Conservation (phyloP, 192 early-diverging fungal genomes). For the Dissophora globulifera region DNA sequence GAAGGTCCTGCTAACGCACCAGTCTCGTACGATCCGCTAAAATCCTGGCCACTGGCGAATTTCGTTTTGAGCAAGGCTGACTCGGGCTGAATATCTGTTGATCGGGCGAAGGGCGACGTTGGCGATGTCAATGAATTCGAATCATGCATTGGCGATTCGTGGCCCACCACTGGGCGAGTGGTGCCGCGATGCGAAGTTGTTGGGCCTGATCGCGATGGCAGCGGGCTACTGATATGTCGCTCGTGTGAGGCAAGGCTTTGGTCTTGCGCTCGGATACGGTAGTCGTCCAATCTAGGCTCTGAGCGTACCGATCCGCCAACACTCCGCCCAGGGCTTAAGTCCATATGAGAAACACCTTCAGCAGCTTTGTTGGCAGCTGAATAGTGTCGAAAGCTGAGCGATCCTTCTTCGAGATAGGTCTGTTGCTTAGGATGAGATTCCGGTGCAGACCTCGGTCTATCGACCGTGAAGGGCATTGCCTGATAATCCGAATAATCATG, state of each 20-base stretch:
- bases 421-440: conserved; percentile 2
- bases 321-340: background rate
- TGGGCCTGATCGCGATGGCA: background rate
- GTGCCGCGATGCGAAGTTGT: background rate
- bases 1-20: background rate
- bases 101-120: too few relatives aligned
- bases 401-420: background rate
- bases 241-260: background rate
- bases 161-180: too few relatives aligned
- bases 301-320: background rate
- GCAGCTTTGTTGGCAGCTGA: conserved; percentile 10
- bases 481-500: conserved; percentile 2
- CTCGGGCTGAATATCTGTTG: too few relatives aligned
- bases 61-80: background rate
- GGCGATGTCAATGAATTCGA: too few relatives aligned
- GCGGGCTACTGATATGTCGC: background rate
- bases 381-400: background rate
- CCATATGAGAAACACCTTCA: conserved; percentile 14
- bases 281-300: background rate
- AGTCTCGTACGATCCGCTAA: background rate
- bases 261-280: conserved; percentile 1
- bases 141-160: too few relatives aligned
- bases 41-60: background rate
- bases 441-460: background rate
- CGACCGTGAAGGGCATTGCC: background rate